phyloP scores from a whole-genome alignment of 345 rosid species.

The Clarkia xantiana region DNA sequence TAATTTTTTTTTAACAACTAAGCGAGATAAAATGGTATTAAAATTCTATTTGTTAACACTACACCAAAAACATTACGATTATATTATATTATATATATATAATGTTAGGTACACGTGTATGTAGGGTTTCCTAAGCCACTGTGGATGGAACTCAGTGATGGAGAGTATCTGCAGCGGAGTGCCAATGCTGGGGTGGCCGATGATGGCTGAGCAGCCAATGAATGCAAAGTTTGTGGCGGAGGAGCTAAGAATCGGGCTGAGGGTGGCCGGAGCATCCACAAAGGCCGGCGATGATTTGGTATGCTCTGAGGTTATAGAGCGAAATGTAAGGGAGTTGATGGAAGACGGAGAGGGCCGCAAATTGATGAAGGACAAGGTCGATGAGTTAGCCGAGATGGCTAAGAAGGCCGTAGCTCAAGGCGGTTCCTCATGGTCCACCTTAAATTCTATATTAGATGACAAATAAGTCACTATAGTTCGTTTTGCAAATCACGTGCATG shows the following conservation, averaged over 20 bases:
- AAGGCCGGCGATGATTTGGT: conserved; percentile 30
- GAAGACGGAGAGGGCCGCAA: conserved; percentile 51
- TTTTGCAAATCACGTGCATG: no score
- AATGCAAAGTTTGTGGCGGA: conserved; percentile 55
- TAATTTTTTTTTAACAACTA: not conserved
- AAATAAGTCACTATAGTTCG: no score
- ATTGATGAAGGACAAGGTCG: conserved; percentile 26
- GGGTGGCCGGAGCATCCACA: conserved; percentile 37
- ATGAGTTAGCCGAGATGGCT: conserved; percentile 30
- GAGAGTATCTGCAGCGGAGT: conserved; percentile 62
- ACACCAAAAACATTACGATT: no score
- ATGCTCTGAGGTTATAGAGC: conserved; percentile 24
- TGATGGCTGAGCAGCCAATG: conserved; percentile 65
- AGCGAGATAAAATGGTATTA: no score
- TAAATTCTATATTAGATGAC: conserved; percentile 27
- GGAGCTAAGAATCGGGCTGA: conserved; percentile 42
- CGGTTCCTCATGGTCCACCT: conserved; percentile 54
- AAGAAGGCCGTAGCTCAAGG: conserved; percentile 30
- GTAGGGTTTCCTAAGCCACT: conserved; percentile 64
- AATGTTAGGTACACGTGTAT: not conserved
- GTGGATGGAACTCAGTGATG: conserved; percentile 73
- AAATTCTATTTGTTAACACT: no score
- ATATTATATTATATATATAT: no score
- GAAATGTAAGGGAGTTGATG: conserved; percentile 45
- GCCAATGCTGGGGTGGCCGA: conserved; percentile 70